Percentiles rank a stretch among this genome's conserved stretches.
These are phyloP conservation scores for Ascosphaera acerosa DNA, from an alignment of 2,329 filamentous ascomycete genomes.

Conservation along the genomic window DNA sequence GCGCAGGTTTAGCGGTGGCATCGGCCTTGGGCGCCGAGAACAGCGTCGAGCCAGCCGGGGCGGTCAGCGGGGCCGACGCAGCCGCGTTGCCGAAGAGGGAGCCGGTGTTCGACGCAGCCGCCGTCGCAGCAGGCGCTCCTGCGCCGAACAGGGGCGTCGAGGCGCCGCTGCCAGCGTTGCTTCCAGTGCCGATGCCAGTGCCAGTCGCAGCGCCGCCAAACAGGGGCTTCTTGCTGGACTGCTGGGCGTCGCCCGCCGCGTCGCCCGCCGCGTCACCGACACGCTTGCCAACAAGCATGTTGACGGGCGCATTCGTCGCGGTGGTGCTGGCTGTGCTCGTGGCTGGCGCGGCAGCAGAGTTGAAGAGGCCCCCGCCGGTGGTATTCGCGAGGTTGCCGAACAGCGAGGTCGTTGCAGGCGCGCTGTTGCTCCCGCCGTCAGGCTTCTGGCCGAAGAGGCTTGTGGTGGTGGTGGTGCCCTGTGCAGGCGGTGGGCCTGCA, in stretches of 20 bases:
- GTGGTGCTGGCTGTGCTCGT: not conserved
- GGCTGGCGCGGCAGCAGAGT: slow-evolving; percentile 2
- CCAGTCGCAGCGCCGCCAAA: not conserved
- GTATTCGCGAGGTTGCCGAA: slow-evolving; percentile 2
- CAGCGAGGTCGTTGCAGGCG: not conserved
- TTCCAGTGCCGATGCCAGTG: too few relatives aligned
- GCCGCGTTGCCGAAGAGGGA: slow-evolving; percentile 3
- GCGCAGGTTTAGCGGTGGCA: slow-evolving; percentile 1
- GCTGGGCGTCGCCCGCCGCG: not conserved
- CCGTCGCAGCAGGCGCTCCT: slow-evolving; percentile 10
- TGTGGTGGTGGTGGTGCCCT: too few relatives aligned
- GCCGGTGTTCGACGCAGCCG: too few relatives aligned
- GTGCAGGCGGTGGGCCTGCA: too few relatives aligned
- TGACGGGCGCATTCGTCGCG: not conserved
- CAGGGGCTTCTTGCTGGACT: not conserved
- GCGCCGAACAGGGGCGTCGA: slow-evolving; percentile 12
- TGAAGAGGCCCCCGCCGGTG: not conserved
- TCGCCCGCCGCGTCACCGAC: not conserved
- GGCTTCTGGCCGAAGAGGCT: slow-evolving; percentile 5
- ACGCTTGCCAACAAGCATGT: not conserved
- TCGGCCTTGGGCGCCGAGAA: slow-evolving; percentile 2
- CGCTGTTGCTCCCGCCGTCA: not conserved
- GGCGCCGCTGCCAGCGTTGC: too few relatives aligned
- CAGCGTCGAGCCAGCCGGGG: slow-evolving; percentile 3
- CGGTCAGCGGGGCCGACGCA: not conserved